Percentiles rank a stretch among this genome's conserved stretches.
Evolutionary conservation across 1,139 yeast species (phyloP).

Genomic region (Suhomyces atakaporum): DNA sequence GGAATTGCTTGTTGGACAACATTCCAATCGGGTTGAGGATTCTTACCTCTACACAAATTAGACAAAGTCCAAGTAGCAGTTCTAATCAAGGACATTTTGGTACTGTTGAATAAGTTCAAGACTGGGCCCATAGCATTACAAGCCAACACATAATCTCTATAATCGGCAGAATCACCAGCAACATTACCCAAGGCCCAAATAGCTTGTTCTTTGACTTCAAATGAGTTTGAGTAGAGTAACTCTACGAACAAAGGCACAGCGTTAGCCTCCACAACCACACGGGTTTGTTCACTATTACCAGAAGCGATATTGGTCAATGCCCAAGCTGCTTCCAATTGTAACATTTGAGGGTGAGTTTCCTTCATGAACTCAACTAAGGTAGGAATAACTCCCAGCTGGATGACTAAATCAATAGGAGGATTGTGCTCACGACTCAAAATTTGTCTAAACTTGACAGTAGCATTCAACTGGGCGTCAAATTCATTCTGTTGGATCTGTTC

Average conservation of each 20-base stretch:
- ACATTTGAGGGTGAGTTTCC: constrained; percentile 75
- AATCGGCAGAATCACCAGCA: constrained; percentile 92
- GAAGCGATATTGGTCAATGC: constrained; percentile 97
- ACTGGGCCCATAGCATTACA: constrained; percentile 92
- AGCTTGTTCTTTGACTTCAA: constrained; percentile 96
- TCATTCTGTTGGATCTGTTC: constrained; percentile 76
- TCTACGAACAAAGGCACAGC: constrained; percentile 92
- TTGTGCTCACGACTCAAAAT: constrained; percentile 90
- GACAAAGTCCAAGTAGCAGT: constrained; percentile 98
- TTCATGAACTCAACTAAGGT: constrained; percentile 84
- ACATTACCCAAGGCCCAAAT: constrained; percentile 99
- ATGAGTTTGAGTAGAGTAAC: constrained; percentile 73
- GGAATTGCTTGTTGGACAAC: constrained; percentile 87
- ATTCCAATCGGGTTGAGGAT: constrained; percentile 95
- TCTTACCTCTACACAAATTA: constrained; percentile 93
- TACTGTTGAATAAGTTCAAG: constrained; percentile 70
- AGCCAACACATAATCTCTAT: constrained; percentile 83
- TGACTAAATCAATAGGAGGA: constrained; percentile 96
- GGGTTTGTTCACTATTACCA: constrained; percentile 89
- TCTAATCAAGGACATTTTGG: constrained; percentile 85
- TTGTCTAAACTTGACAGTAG: constrained; percentile 92
- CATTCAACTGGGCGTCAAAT: constrained; percentile 79
- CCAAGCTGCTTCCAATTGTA: constrained; percentile 99
- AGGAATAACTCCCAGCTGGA: constrained; percentile 91
- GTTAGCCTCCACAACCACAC: constrained; percentile 85